These are phyloP conservation scores for Globisporangium camurandrum DNA, from an alignment of 352 stramenopile genomes.

Conservation along the genomic window DNA sequence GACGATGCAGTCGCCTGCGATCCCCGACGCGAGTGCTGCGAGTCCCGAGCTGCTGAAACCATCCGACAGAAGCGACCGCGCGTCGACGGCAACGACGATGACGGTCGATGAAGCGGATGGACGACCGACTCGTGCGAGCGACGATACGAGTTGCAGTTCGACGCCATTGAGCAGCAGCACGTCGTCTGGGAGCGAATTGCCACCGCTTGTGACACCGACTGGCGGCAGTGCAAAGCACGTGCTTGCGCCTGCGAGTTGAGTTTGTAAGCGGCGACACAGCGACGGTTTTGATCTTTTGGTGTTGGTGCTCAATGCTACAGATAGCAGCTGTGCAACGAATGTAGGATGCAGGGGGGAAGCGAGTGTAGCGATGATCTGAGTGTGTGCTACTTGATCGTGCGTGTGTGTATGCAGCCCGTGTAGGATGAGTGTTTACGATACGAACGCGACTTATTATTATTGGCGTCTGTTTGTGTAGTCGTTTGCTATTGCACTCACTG, in stretches of 20 bases:
- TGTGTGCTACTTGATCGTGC: background rate
- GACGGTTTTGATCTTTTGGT: too few species aligned
- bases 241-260: too few species aligned
- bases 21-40: slow-evolving; percentile 18
- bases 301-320: too few species aligned
- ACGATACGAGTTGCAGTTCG: slow-evolving; percentile 29
- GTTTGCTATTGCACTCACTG: too few species aligned
- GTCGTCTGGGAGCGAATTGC: slow-evolving; percentile 15
- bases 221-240: slow-evolving; percentile 3
- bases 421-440: background rate
- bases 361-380: too few species aligned
- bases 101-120: slow-evolving; percentile 23
- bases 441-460: background rate
- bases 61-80: slow-evolving; percentile 22
- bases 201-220: slow-evolving; percentile 6
- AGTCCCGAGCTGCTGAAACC: slow-evolving; percentile 21
- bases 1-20: slow-evolving; percentile 51
- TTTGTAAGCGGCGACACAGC: too few species aligned
- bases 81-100: slow-evolving; percentile 26
- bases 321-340: too few species aligned
- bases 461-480: too few species aligned
- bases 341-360: too few species aligned
- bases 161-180: slow-evolving; percentile 31
- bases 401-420: background rate
- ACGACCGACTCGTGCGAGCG: slow-evolving; percentile 22